phyloP scores from a whole-genome alignment of 768 basidiomycete genomes.

The Tylopilus plumbeoviolaceoides region DNA sequence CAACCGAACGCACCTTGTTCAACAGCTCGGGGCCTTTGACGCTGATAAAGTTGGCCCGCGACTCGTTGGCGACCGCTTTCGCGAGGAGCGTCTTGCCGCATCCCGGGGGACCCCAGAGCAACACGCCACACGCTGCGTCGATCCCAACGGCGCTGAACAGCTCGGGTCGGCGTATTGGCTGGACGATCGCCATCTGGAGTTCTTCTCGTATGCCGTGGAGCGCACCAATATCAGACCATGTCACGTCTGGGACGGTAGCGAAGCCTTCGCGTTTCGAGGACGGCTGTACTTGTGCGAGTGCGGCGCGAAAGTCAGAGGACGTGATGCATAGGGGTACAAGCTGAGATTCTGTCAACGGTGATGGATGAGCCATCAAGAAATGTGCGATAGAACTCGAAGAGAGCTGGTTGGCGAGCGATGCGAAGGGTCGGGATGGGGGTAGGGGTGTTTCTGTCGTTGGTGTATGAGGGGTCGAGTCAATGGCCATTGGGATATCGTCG shows the following conservation, averaged over 20 bases:
- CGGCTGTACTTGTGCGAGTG: slow-evolving; percentile 88
- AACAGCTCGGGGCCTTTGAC: slow-evolving; percentile 96
- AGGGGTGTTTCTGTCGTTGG: slow-evolving; percentile 17
- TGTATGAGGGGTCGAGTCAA: slow-evolving; percentile 29
- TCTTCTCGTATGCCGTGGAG: slow-evolving; percentile 84
- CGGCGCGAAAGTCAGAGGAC: slow-evolving; percentile 70
- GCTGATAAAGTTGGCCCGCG: slow-evolving; percentile 93
- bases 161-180: slow-evolving; percentile 88
- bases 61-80: slow-evolving; percentile 97
- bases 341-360: slow-evolving; percentile 70
- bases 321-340: slow-evolving; percentile 82
- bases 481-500: slow-evolving; percentile 33
- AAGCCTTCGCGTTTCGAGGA: slow-evolving; percentile 98
- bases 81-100: slow-evolving; percentile 98
- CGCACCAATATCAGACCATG: slow-evolving; percentile 94
- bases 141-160: slow-evolving; percentile 88
- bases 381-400: slow-evolving; percentile 74
- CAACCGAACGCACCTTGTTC: slow-evolving; percentile 69
- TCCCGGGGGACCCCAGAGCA: slow-evolving; percentile 98
- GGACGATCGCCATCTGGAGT: slow-evolving; percentile 95
- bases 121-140: slow-evolving; percentile 85
- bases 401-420: slow-evolving; percentile 37
- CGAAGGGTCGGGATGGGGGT: slow-evolving; percentile 30
- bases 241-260: slow-evolving; percentile 92
- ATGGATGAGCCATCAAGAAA: slow-evolving; percentile 86